Evolutionary conservation across 2,329 filamentous ascomycete species (phyloP), one percentile per base, ranked within the genome.

Genomic region (Sporothrix pallida): DNA sequence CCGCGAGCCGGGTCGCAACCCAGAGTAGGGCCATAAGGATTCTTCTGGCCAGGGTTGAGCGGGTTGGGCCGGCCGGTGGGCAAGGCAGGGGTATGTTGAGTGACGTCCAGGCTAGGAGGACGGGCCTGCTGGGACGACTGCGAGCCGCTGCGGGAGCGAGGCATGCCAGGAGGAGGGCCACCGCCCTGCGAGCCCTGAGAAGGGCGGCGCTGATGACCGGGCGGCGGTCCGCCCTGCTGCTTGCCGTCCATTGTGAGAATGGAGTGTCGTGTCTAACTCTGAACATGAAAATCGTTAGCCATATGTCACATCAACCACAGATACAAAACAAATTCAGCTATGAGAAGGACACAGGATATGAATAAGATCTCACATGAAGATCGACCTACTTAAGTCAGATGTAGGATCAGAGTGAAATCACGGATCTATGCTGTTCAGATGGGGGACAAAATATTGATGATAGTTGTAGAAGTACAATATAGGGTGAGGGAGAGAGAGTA

Each of bases 1-100:
- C 78, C 75, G 3, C 79, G 79, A 7, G 83, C 85, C 2, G 86
- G 85, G 74, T 87, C 86, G 37, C 79, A 84, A 0, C 86, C 86
- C 37, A 84, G 76, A 15, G 78, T 68, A 1, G 75, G 50, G 3
- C 75, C 74, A 65, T 76, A 79, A 1, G 71, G 23, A 5, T 75
- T 70, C 3, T 63, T 42, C n/a, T 68, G 23, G 13, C 58, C 58
- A 37, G 26, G 20, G 15, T 42, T 54, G 8, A 44, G 20, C 1
- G 72, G 73, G 9, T 72, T 62, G 4, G 56, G 20, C 1, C 62
- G 42, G 26, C 26, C 31, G 31, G 58, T 67, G 15, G 50, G 58
- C 17, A 62, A 72, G 37, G 52, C 70, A 12, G 42, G 56, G 7
- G 26, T 37, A 6, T 17, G 56, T 60, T 23, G 58, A 13, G 70